Evolutionary conservation across 2,329 filamentous ascomycete species (phyloP), one percentile per base, ranked within the genome.

Genomic region (Sclerotinia subarctica): DNA sequence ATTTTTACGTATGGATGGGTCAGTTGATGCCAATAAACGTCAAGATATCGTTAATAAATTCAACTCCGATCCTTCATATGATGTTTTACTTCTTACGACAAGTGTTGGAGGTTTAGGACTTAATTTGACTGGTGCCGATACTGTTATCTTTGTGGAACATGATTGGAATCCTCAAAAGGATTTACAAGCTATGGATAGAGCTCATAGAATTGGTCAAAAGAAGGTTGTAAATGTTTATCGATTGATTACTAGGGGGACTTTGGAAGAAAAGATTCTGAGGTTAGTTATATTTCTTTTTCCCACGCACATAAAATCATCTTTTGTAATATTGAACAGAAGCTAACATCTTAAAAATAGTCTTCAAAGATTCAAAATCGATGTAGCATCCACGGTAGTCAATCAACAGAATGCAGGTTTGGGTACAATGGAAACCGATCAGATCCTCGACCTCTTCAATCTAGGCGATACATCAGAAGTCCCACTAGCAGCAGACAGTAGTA

Each of bases 101-200:
- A 96, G 91, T 75, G 95, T 99, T 57, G 95, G 95, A 78, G 95
- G 95, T 71, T 83, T 99, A 1, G 95, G 95, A 38, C 86, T 99
- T 68, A 99, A 99, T 79, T 82, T 99, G 72, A 99, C 95, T 0
- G 95, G 95, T 73, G 95, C 95, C 4, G 95, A 99, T 79, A 99
- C 95, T 0, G 95, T 99, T 78, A 99, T 99, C 74, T 99, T 99
- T 76, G 96, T 99, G 42, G 95, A 99, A 80, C 96, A 99, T 79
- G 95, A 99, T 79, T 99, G 95, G 95, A 99, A 99, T 78, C 95
- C 95, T 44, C 95, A 99, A 78, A 97, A 97, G 79, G 95, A 99
- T 80, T 87, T 99, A 73, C 95, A 99, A 78, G 95, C 95, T 73
- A 99, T 99, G 95, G 95, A 99, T 78, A 93, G 95, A 69, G 95